phyloP scores from a whole-genome alignment of 768 basidiomycete genomes.

The Phlebiopsis flavidoalba region DNA sequence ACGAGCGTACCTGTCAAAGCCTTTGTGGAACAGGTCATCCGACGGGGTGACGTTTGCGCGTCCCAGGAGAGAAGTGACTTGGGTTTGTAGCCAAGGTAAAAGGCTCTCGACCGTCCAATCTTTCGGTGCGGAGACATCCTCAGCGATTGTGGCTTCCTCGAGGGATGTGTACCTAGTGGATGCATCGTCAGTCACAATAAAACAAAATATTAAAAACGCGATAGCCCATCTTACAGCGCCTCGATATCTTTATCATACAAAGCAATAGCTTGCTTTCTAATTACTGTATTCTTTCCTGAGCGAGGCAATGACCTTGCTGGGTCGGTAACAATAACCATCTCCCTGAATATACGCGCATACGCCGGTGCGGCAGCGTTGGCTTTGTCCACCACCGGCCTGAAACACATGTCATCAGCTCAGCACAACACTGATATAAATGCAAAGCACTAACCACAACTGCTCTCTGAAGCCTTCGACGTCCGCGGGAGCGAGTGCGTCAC shows the following conservation, averaged over 20 bases:
- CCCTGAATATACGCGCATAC: slow-evolving; percentile 21
- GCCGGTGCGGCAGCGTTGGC: slow-evolving; percentile 16
- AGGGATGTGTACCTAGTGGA: slow-evolving; percentile 10
- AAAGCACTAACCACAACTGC: slow-evolving; percentile 9
- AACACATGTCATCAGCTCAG: background rate
- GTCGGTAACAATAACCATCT: slow-evolving; percentile 20
- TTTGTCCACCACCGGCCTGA: slow-evolving; percentile 18
- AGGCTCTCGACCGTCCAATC: slow-evolving; percentile 5
- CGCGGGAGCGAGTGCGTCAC: background rate
- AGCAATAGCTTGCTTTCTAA: slow-evolving; percentile 10
- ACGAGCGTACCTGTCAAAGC: slow-evolving; percentile 6
- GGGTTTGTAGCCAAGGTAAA: slow-evolving; percentile 5
- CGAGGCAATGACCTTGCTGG: slow-evolving; percentile 15
- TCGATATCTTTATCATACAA: slow-evolving; percentile 14
- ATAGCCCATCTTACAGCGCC: slow-evolving; percentile 5
- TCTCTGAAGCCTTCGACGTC: background rate
- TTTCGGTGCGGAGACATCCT: slow-evolving; percentile 3
- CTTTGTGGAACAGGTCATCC: slow-evolving; percentile 6
- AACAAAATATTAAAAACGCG: background rate
- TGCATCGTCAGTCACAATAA: background rate
- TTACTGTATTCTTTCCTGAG: slow-evolving; percentile 16
- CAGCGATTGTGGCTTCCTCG: slow-evolving; percentile 2
- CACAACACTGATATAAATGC: slow-evolving; percentile 7
- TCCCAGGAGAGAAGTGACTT: slow-evolving; percentile 1
- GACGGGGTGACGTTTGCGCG: background rate